phyloP scores from a whole-genome alignment of 805 yeast species.

The Zygoascus flipseniorum region DNA sequence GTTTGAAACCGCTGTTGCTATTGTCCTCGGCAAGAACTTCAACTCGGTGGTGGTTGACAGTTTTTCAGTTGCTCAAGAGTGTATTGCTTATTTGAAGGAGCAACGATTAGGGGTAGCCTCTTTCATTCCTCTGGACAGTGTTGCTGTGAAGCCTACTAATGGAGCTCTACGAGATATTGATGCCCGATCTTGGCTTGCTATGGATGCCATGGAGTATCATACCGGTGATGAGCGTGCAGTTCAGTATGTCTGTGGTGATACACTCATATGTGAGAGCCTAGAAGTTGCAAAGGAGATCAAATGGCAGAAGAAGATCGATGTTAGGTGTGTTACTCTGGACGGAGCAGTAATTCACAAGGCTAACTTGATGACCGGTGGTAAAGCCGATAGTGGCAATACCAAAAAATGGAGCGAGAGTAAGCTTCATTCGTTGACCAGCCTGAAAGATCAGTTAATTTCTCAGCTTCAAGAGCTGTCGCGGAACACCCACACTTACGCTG shows the following conservation, averaged over 20 bases:
- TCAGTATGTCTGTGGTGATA: constrained; percentile 67
- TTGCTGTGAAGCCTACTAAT: constrained; percentile 48
- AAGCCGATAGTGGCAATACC: constrained; percentile 38
- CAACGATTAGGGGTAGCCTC: constrained; percentile 80
- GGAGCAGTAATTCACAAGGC: constrained; percentile 80
- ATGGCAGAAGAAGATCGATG: constrained; percentile 52
- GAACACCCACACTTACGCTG: constrained; percentile 40
- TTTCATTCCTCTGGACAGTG: constrained; percentile 80
- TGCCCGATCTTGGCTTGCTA: constrained; percentile 52
- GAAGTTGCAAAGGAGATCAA: constrained; percentile 61
- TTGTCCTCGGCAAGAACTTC: constrained; percentile 67
- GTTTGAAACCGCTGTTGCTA: constrained; percentile 65
- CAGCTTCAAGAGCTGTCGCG: constrained; percentile 41
- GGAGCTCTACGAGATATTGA: constrained; percentile 43
- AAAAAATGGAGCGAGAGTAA: constrained; percentile 57
- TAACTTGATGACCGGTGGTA: constrained; percentile 92
- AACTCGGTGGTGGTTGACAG: constrained; percentile 82
- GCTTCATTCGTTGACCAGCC: constrained; percentile 41
- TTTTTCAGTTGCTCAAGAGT: constrained; percentile 57
- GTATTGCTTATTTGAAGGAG: constrained; percentile 72
- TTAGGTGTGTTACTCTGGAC: constrained; percentile 69
- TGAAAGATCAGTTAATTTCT: constrained; percentile 43
- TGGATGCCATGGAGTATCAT: constrained; percentile 69
- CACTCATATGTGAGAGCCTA: constrained; percentile 69
- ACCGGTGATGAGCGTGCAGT: constrained; percentile 61